Percentiles rank a stretch among this genome's conserved stretches.
These are phyloP conservation scores for Russula abietina DNA, from an alignment of 768 basidiomycete species.

Conservation along the genomic window DNA sequence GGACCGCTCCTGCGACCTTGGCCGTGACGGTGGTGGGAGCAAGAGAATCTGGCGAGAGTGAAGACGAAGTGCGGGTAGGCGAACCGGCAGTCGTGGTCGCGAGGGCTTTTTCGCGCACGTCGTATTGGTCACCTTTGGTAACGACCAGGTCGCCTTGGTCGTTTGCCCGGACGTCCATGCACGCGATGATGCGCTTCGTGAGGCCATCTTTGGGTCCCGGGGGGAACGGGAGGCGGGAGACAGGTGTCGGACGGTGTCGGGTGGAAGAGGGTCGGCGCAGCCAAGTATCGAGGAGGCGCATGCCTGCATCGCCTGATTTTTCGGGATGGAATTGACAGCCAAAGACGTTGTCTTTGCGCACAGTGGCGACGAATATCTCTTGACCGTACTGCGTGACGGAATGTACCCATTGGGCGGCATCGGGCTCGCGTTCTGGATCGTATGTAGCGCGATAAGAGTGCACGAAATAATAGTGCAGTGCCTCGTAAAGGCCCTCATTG, in stretches of 20 bases:
- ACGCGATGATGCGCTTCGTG: conserved; percentile 93
- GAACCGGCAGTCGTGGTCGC: too few relatives aligned
- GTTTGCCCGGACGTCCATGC: conserved; percentile 95
- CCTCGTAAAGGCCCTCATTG: conserved; percentile 43
- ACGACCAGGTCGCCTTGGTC: conserved; percentile 96
- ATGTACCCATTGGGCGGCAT: conserved; percentile 70
- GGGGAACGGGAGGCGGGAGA: conserved; percentile 32
- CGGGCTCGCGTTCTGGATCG: conserved; percentile 46
- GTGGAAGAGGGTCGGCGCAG: conserved; percentile 46
- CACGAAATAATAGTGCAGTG: conserved; percentile 91
- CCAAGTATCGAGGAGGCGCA: conserved; percentile 77
- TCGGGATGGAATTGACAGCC: conserved; percentile 98
- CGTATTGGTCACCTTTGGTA: conserved; percentile 99
- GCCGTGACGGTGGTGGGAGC: conserved; percentile 34
- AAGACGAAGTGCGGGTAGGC: conserved; percentile 14
- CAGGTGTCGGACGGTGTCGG: conserved; percentile 34
- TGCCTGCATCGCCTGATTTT: conserved; percentile 87
- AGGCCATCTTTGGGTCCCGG: conserved; percentile 55
- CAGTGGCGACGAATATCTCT: conserved; percentile 81
- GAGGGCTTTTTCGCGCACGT: conserved; percentile 75
- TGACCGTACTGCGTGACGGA: conserved; percentile 91
- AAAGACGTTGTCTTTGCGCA: conserved; percentile 80
- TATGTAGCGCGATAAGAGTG: conserved; percentile 90
- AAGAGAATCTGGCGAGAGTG: conserved; percentile 20
- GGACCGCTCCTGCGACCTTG: conserved; percentile 69